Conservation (phyloP, 192 early-diverging fungal genomes). For the Coemansia sp. region DNA sequence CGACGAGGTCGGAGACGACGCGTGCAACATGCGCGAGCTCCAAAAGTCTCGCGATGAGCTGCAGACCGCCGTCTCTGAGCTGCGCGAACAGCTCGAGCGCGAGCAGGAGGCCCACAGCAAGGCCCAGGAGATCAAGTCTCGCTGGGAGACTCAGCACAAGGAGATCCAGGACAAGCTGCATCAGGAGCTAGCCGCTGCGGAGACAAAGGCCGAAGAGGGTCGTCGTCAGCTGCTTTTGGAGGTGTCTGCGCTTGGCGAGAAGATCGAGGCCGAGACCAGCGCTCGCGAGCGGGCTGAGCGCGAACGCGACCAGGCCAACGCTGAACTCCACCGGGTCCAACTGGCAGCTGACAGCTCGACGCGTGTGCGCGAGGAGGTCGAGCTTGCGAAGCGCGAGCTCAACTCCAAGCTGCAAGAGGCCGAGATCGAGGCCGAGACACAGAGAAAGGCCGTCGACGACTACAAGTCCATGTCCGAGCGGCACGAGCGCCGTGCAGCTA, state of each 20-base stretch:
- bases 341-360: constrained; percentile 60
- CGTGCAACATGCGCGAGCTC: constrained; percentile 72
- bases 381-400: constrained; percentile 63
- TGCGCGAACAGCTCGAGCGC: constrained; percentile 65
- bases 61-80: constrained; percentile 60
- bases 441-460: constrained; percentile 52
- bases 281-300: constrained; percentile 64
- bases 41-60: constrained; percentile 66
- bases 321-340: constrained; percentile 61
- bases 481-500: constrained; percentile 69
- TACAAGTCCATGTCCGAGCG: constrained; percentile 70
- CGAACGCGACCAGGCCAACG: constrained; percentile 62
- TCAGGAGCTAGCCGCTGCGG: constrained; percentile 62
- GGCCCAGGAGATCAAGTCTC: constrained; percentile 67
- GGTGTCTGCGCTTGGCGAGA: constrained; percentile 60
- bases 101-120: constrained; percentile 59
- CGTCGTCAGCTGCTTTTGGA: constrained; percentile 63
- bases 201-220: constrained; percentile 72
- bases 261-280: constrained; percentile 54
- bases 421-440: constrained; percentile 63
- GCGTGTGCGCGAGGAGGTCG: constrained; percentile 66
- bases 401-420: constrained; percentile 57
- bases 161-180: constrained; percentile 70
- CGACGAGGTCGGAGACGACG: constrained; percentile 66
- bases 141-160: constrained; percentile 66